Evolutionary conservation across 2,329 filamentous ascomycete species (phyloP).

Genomic region (Colletotrichum filicis): DNA sequence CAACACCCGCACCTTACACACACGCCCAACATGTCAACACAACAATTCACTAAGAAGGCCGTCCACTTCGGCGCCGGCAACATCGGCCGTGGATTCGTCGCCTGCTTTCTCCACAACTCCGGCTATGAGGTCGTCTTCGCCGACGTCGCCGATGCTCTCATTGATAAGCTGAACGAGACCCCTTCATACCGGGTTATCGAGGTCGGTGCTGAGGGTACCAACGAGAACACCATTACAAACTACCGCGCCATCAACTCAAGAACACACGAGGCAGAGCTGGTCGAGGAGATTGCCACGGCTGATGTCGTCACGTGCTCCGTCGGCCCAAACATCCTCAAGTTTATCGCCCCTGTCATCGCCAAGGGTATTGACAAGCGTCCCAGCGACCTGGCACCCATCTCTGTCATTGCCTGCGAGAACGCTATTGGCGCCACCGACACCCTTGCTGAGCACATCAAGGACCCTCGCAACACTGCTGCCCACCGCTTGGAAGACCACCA

Average conservation of each 20-base stretch:
- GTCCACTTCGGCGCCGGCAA: conserved; percentile 90
- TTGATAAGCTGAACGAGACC: conserved; percentile 80
- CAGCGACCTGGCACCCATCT: conserved; percentile 72
- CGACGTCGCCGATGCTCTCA: conserved; percentile 88
- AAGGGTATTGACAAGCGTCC: conserved; percentile 88
- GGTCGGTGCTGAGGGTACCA: conserved; percentile 86
- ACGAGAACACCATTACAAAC: conserved; percentile 86
- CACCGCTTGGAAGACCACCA: conserved; percentile 75
- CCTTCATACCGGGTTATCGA: conserved; percentile 92
- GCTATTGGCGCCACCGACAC: conserved; percentile 94
- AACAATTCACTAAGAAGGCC: conserved; percentile 66
- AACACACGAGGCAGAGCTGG: conserved; percentile 81
- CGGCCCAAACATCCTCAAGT: conserved; percentile 94
- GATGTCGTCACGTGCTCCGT: conserved; percentile 97
- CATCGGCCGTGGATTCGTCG: conserved; percentile 87
- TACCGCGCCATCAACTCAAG: conserved; percentile 98
- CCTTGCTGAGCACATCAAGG: conserved; percentile 83
- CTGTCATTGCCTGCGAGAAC: conserved; percentile 98
- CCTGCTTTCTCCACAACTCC: conserved; percentile 92
- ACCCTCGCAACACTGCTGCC: conserved; percentile 75
- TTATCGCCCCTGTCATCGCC: conserved; percentile 94
- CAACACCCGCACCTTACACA: conserved; percentile 1
- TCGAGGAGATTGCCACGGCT: conserved; percentile 87
- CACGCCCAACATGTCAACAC: conserved; percentile 50
- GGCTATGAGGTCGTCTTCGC: conserved; percentile 97